Conservation (phyloP, 345 rosid species). For the Brassica juncea region DNA sequence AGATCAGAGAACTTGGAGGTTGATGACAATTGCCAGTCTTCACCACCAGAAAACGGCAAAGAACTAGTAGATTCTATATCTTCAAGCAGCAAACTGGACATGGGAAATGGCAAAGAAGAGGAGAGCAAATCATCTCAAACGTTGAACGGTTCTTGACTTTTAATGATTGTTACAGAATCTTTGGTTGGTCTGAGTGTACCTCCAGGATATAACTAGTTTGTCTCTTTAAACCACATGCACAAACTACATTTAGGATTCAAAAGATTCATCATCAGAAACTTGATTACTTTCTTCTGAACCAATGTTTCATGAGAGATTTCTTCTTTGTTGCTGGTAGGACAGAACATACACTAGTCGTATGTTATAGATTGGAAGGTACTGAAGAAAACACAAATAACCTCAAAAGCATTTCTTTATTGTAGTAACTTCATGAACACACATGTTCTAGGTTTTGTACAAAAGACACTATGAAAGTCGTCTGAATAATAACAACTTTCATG, state of each 20-base stretch:
- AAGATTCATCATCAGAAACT: slow-evolving; percentile 17
- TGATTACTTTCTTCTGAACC: slow-evolving; percentile 10
- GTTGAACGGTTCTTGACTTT: slow-evolving; percentile 22
- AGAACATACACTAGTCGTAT: slow-evolving; percentile 1
- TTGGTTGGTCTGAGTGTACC: slow-evolving; percentile 20
- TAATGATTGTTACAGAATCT: slow-evolving; percentile 22
- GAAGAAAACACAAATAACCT: not conserved
- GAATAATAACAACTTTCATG: not conserved
- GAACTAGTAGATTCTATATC: slow-evolving; percentile 23
- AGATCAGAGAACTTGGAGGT: slow-evolving; percentile 35
- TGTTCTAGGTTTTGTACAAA: slow-evolving; percentile 13
- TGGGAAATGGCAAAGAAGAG: slow-evolving; percentile 12
- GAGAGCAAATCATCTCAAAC: slow-evolving; percentile 26
- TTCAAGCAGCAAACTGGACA: not conserved
- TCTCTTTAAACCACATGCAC: slow-evolving; percentile 10
- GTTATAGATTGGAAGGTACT: not conserved
- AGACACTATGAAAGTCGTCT: not conserved
- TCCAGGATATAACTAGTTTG: slow-evolving; percentile 21
- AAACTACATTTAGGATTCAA: slow-evolving; percentile 21
- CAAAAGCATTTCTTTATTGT: not conserved
- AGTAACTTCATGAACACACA: not conserved
- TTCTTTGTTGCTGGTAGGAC: slow-evolving; percentile 14
- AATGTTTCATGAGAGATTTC: slow-evolving; percentile 18
- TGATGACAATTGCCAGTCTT: slow-evolving; percentile 22
- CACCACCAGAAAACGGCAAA: slow-evolving; percentile 8